phyloP scores from a whole-genome alignment of 2,329 filamentous ascomycete species.

The Aspergillus tanneri region DNA sequence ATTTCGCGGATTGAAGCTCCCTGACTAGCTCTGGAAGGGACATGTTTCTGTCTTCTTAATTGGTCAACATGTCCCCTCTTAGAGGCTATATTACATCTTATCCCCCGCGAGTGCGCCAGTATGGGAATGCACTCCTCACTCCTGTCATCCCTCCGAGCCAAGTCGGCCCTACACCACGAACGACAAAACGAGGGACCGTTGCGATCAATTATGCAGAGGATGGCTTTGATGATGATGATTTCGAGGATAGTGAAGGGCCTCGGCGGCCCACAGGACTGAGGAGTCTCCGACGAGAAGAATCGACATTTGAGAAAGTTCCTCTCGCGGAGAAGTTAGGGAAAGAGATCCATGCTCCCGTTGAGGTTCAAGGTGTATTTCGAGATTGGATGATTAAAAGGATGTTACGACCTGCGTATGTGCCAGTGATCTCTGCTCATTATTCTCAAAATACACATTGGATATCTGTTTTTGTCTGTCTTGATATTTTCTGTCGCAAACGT shows the following conservation, averaged over 20 bases:
- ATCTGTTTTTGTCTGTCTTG: background rate
- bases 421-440: slow-evolving; percentile 10
- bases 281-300: slow-evolving; percentile 76
- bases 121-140: slow-evolving; percentile 87
- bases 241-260: slow-evolving; percentile 64
- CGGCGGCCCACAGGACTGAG: slow-evolving; percentile 74
- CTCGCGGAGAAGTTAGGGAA: slow-evolving; percentile 77
- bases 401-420: slow-evolving; percentile 46
- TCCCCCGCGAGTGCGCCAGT: slow-evolving; percentile 83
- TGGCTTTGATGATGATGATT: slow-evolving; percentile 75
- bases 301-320: slow-evolving; percentile 61
- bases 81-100: slow-evolving; percentile 91
- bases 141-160: slow-evolving; percentile 73
- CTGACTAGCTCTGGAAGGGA: slow-evolving; percentile 28
- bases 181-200: slow-evolving; percentile 95
- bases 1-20: slow-evolving; percentile 23
- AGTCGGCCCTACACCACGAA: slow-evolving; percentile 68
- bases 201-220: slow-evolving; percentile 98
- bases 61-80: slow-evolving; percentile 57
- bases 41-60: slow-evolving; percentile 36
- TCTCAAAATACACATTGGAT: background rate
- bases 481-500: slow-evolving; percentile 27
- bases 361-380: slow-evolving; percentile 86
- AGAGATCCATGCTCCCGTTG: slow-evolving; percentile 73
- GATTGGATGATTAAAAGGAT: slow-evolving; percentile 86